Base-by-base conservation (phyloP, 2,329 filamentous ascomycete species). In the Neurospora sp. region DNA sequence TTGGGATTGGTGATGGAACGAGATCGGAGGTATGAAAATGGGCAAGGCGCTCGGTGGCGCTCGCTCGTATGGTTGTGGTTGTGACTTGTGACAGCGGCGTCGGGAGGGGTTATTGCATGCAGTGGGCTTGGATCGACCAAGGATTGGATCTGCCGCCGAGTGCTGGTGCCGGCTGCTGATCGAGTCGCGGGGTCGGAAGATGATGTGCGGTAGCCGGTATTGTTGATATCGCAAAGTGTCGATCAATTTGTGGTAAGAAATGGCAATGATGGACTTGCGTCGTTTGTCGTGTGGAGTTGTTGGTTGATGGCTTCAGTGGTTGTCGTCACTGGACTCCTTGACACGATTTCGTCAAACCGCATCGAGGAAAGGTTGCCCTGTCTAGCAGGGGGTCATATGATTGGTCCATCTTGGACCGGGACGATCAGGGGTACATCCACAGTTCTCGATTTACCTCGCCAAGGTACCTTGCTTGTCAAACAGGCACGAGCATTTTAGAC, bases 51-150 rank as follows among this genome's bases (percentile, higher is more conserved):
- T 68, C 67, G 41, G 67, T 65, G 36, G 67, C 28, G 67, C 46
- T 65, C 67, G 46, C 5, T 37, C 36, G 39, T 36, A 8, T 52
- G 41, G 28, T 23, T 33, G 17, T 40, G n/a, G 19, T 57, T 67
- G 68, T 43, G 65, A 65, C 57, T 43, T 39, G 69, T 67, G 68
- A 66, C 69, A 62, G 66, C 66, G 52, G 66, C 36, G 19, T 68
- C 69, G 37, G 46, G 40, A 40, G 62, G 67, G 38, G 62, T 40
- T 62, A 43, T 36, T 43, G 17, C 38, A 67, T 66, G 62, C 15
- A n/a, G 15, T 8, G n/a, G 41, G n/a, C 39, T 33, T 33, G 52
- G 23, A 62, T 62, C 46, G 46, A 15, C 41, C 41, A 46, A 46
- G 46, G 6, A 52, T 28, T 52, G 11, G 41, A 19, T 43, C 17